Conservation (phyloP, 2,329 filamentous ascomycete species). For the Colletotrichum zoysiae region DNA sequence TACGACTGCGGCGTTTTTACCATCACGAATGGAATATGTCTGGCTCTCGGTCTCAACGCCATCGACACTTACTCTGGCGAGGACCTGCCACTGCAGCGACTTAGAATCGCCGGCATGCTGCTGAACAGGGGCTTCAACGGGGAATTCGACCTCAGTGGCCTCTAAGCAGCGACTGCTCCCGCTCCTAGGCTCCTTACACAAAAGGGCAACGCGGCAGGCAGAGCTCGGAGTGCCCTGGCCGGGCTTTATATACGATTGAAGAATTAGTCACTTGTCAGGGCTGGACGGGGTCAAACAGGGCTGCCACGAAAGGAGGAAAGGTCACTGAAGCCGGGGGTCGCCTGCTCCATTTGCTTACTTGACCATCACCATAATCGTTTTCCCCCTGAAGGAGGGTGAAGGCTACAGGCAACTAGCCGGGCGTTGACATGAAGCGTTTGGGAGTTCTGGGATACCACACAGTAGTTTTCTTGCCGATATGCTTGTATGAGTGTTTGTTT, state of each 20-base stretch:
- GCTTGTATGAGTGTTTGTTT: constrained; percentile 13
- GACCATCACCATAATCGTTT: not conserved
- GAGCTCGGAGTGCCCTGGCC: not conserved
- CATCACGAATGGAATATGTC: constrained; percentile 77
- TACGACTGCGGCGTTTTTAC: constrained; percentile 85
- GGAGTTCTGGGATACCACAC: constrained; percentile 26
- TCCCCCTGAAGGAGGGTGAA: not conserved
- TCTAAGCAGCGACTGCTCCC: constrained; percentile 45
- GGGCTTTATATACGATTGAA: not conserved
- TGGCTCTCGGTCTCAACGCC: constrained; percentile 66
- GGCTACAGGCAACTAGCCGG: not conserved
- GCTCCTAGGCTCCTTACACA: not conserved
- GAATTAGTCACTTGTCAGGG: not conserved
- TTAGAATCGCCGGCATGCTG: constrained; percentile 73
- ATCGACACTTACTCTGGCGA: constrained; percentile 60
- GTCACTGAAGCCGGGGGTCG: not conserved
- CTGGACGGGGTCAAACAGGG: not conserved
- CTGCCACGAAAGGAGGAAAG: not conserved
- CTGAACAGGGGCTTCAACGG: constrained; percentile 75
- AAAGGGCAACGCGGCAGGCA: not conserved
- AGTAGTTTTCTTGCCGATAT: constrained; percentile 1
- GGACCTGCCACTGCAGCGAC: constrained; percentile 71
- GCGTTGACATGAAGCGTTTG: not conserved
- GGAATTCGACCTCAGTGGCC: constrained; percentile 64
- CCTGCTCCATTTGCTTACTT: not conserved